Base-by-base conservation (phyloP, 73 alveolate species). In the Paramecium octaurelia region DNA sequence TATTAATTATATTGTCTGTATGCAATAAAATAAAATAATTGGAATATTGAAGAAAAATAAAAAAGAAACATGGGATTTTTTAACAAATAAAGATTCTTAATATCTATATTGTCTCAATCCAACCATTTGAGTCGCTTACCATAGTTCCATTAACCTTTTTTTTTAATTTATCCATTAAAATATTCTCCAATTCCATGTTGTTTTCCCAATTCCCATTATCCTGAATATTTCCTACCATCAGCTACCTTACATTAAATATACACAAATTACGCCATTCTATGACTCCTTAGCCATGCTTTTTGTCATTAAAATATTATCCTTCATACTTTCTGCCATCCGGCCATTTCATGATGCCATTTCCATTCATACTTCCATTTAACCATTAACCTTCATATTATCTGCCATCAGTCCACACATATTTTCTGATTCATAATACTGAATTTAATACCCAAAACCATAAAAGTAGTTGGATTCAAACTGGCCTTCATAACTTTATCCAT, bases 251-350 rank as follows among this genome's bases (percentile, higher is more conserved):
- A 43, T 80, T 44, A 80, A 23, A 29, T 16, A 35, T 92, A 27
- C 48, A 64, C 69, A 54, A 31, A 24, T 64, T 64, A 64, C 84
- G 84, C 84, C 84, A 64, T 64, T 24, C 84, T 34, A 64, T 27
- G 3, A 64, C 50, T 75, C 95, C 95, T 27, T 58, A 42, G 27
- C 95, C 95, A 58, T 92, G 95, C 64, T 92, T 31, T 86, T 86
- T 92, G 12, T 92, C 95, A 27, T 24, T 27, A 20, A 0, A 58
- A 60, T 92, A 92, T 18, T 86, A 92, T 57, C 95, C 95, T 20
- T 93, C 95, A 92, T 93, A 93, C 69, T 54, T 58, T 21, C 95
- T 76, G 1, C 96, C 96, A 93, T 93, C 95, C 6, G 57, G 42
- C 94, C 93, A 93, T 4, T 14, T 20, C 94, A 83, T 85, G 23